Conservation (phyloP, 352 stramenopile genomes). For the Saprolegnia diclina region DNA sequence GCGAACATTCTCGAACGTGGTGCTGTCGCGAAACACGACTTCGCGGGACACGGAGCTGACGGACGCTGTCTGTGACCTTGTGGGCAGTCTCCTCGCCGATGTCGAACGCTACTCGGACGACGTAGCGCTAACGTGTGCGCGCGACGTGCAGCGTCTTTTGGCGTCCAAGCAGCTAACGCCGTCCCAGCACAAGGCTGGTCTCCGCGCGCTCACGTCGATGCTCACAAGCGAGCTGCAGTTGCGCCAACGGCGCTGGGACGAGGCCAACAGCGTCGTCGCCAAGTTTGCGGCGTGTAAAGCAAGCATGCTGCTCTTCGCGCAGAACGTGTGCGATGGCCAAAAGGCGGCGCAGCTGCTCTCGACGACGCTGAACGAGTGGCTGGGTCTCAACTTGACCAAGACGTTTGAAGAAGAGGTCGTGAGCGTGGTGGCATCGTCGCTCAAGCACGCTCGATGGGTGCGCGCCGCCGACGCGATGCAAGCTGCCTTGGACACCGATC, state of each 20-base stretch:
- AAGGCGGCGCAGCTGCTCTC: not conserved
- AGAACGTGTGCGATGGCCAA: not conserved
- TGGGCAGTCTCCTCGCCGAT: no score
- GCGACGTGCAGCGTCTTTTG: no score
- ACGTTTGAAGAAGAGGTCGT: not conserved
- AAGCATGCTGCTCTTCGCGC: not conserved
- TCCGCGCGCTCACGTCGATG: not conserved
- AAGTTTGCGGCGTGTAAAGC: slow-evolving; percentile 2
- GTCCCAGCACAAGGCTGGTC: no score
- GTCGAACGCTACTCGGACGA: no score
- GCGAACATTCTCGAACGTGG: no score
- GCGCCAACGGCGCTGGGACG: not conserved
- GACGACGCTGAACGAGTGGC: not conserved
- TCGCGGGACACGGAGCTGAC: no score
- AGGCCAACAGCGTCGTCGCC: not conserved
- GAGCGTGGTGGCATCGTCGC: not conserved
- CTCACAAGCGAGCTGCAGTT: not conserved
- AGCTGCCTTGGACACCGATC: not conserved
- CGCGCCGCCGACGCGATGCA: not conserved
- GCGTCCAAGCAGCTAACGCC: no score
- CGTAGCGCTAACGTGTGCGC: no score
- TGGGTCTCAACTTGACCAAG: not conserved
- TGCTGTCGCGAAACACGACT: no score
- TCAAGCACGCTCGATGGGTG: not conserved
- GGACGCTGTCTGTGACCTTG: no score